Evolutionary conservation across 106 monocot genomes (phyloP), one percentile per base, ranked within the genome.

Genomic region (Agapanthus africanus): DNA sequence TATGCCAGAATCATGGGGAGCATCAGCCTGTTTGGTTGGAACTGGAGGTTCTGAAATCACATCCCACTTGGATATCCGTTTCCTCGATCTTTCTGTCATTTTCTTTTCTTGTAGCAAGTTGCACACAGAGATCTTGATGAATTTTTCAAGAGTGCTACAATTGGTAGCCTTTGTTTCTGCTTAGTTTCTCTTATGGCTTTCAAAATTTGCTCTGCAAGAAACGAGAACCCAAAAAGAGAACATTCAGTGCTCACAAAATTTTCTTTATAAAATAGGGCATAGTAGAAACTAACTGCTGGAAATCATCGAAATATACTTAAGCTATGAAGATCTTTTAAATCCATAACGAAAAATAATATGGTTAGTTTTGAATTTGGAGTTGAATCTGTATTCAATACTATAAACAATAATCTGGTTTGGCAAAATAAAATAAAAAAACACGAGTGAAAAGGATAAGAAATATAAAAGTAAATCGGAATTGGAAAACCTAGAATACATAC

Each of bases 31-130:
- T 47, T 37, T 35, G 22, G 14, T 64, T 31, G 54, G 35, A 47
- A 62, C 47, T 77, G 66, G 47, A 28, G 35, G 41, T 65, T 84
- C 81, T 59, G 59, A 67, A 30, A 52, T 4, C 41, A 77, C 30
- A 37, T 84, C 84, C 84, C 84, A 84, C 52, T 84, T 84, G 19
- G 84, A 80, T 36, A 2, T 33, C 47, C 79, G 42, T 77, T 59
- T 85, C 59, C 77, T 80, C 18, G 63, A 21, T 23, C 57, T 74
- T 66, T 77, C 78, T 60, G 77, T 31, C 84, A 80, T 80, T 69
- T 57, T 42, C 42, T 54, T 40, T 28, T 16, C 4, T 27, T 37
- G 27, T 31, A 37, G 26, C 44, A 31, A 41, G 61, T n/a, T 19
- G 7, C 27, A 74, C 27, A n/a, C 0, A 59, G 6, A 37, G 19